A percentile compares a stretch with the other conserved stretches of the same genome.
These are phyloP conservation scores for Aeschynomene evenia DNA, from an alignment of 306 rosid genomes.

Conservation along the genomic window DNA sequence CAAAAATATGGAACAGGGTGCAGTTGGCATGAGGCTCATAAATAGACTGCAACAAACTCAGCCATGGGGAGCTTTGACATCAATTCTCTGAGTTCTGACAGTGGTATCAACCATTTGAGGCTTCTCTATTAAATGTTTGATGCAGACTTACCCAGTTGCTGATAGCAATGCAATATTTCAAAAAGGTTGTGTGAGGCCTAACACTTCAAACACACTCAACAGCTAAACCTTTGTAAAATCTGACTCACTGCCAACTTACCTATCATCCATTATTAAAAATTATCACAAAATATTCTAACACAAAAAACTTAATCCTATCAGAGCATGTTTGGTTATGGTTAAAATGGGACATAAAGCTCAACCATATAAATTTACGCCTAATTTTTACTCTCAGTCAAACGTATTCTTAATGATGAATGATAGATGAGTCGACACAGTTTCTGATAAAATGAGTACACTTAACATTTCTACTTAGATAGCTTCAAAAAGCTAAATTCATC, in stretches of 20 bases:
- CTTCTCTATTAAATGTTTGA: constrained; percentile 29
- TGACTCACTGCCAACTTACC: background rate
- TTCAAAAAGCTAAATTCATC: no score
- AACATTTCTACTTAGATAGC: no score
- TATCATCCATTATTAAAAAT: no score
- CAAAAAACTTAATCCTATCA: no score
- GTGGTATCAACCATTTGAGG: constrained; percentile 4
- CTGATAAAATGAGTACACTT: no score
- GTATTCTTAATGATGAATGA: no score
- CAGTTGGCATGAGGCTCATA: constrained; percentile 34
- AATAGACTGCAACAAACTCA: background rate
- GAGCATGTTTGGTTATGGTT: no score
- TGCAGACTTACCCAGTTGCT: background rate
- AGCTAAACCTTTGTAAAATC: background rate
- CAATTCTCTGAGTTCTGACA: constrained; percentile 31
- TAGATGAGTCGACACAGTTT: no score
- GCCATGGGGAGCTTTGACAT: constrained; percentile 18
- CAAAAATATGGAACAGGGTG: constrained; percentile 23
- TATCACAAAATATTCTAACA: no score
- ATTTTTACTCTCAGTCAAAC: no score
- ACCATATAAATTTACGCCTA: no score
- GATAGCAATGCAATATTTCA: constrained; percentile 9
- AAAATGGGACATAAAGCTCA: no score
- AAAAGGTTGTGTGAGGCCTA: background rate
- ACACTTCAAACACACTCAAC: background rate